Percentiles rank a stretch among this genome's conserved stretches.
Evolutionary conservation across 2,329 filamentous ascomycete species (phyloP).

Genomic region (Lasiodiplodia sp.): DNA sequence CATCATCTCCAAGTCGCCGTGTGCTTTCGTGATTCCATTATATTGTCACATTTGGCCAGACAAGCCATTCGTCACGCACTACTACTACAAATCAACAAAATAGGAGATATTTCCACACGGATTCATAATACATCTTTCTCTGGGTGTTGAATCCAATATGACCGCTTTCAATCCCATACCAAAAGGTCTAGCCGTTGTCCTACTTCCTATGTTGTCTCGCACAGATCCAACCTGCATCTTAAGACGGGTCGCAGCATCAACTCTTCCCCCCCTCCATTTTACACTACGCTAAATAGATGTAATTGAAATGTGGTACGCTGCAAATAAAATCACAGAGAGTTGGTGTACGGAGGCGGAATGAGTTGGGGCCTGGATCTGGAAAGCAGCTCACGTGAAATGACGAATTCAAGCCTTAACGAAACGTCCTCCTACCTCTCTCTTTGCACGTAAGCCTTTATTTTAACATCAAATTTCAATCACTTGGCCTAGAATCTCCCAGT

Average conservation of each 20-base stretch:
- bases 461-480: neutral
- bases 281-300: too few species aligned
- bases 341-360: neutral
- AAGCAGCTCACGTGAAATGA: constrained; percentile 18
- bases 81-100: too few species aligned
- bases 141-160: too few species aligned
- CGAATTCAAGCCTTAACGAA: constrained; percentile 15
- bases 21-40: neutral
- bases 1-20: neutral
- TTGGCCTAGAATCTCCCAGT: neutral
- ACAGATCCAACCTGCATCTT: neutral
- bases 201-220: too few species aligned
- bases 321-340: neutral
- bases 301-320: neutral
- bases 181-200: too few species aligned
- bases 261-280: neutral
- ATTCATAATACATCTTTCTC: too few species aligned
- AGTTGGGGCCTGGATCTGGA: neutral
- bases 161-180: too few species aligned
- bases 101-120: too few species aligned
- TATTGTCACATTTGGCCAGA: neutral
- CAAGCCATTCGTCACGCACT: neutral
- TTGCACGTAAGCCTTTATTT: neutral
- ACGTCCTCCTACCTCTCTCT: constrained; percentile 1
- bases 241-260: neutral